Evolutionary conservation across 371 early-diverging fungal genomes (phyloP), one percentile per base, ranked within the genome.

Genomic region (Apophysomyces variabilis): DNA sequence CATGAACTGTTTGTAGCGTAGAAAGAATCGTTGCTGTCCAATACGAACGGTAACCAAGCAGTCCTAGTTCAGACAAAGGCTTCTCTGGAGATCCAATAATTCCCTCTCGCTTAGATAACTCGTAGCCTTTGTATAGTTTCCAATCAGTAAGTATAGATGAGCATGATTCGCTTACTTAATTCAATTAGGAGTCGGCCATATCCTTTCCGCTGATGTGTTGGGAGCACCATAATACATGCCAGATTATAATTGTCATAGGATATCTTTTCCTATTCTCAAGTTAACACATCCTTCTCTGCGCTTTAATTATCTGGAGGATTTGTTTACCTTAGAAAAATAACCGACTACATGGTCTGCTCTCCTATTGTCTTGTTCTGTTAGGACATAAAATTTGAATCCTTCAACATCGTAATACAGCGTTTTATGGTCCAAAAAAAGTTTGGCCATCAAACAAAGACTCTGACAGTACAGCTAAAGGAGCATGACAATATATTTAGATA

Each of bases 351-450:
- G 68, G 56, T 87, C 87, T 12, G 63, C 79, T 16, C 75, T 64
- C 7, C 74, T 61, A 7, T 69, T 63, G 63, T 91, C 86, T 13
- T 74, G 81, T 66, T 91, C 88, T n/a, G 92, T 90, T 67, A 99
- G 80, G 6, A 99, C 89, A 77, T 99, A 99, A 66, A 99, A 99
- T 60, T 95, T 83, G 74, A 99, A 99, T 12, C 97, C 96, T 68
- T 98, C 96, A 21, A 99, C 94, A 68, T 99, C 99, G 75, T 96
- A 99, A 68, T 96, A 98, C 13, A 99, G 80, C 2, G 99, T 99
- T 74, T 99, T 99, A 81, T 97, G 96, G 77, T 99, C 99, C 58
- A 99, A 80, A 80, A 99, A 99, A 64, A 94, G 78, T 72, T 99
- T 99, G 11, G 94, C 91, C 46, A 99, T 77, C 37, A 99, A 83